Evolutionary conservation across 352 stramenopile species (phyloP), one percentile per base, ranked within the genome.

Genomic region (Globisporangium apiculatum): DNA sequence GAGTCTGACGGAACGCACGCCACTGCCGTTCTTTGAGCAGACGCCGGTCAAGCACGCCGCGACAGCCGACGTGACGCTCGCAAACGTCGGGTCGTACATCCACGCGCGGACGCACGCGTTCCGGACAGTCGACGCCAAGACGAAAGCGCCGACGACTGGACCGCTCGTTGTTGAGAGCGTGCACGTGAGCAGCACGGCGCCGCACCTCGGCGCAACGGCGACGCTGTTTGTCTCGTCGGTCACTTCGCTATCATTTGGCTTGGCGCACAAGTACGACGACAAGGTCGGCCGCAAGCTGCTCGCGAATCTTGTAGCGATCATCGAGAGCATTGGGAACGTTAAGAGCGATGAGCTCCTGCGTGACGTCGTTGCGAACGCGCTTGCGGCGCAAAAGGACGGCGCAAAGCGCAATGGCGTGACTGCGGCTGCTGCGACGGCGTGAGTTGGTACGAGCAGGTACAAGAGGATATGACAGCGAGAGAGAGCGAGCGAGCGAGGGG

Each of bases 251-350:
- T 69, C 57, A 50, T 76, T 67, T 12, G 50, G 62, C 7, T 71
- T 73, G 24, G 62, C 54, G 7, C 55, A 73, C 60, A 76, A 73
- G 47, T 73, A 64, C 51, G 57, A 76, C 11, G 52, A 71, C 47
- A 42, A 62, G 4, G 38, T 51, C 3, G 69, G 57, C 3, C 62
- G 47, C 18, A n/a, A 10, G 6, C 43, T 73, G 6, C 68, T 73
- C 40, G 53, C 46, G 42, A 58, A 58, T 24, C 42, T 58, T 31
- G 46, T 58, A 14, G 46, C 49, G 24, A 31, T 58, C 9, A 52
- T 58, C 43, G 53, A 58, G 43, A 48, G 53, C 53, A 51, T 58
- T 35, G 53, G 53, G 12, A 46, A 58, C 53, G 50, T 58, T 11
- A 35, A 7, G 24, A 31, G 10, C 5, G 15, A 45, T 43, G 53